Conservation (phyloP, 129 eudicot species). For the Chrysanthemum makinoi region DNA sequence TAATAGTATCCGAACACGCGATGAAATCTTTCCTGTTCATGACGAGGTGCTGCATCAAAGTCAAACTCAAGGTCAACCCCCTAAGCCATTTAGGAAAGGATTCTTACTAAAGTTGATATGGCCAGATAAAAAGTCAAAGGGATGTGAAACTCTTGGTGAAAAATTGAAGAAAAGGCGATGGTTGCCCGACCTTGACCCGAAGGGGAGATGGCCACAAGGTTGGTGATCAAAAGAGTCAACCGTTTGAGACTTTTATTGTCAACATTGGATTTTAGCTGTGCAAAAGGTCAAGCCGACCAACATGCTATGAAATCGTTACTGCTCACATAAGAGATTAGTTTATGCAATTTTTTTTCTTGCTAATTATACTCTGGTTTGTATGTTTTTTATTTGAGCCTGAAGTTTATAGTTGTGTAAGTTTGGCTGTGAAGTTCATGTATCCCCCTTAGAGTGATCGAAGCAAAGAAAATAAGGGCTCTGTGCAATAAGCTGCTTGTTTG, state of each 20-base stretch:
- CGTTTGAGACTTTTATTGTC: neutral
- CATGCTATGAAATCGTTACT: neutral
- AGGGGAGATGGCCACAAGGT: slow-evolving; percentile 73
- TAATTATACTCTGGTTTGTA: neutral
- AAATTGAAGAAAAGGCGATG: slow-evolving; percentile 35
- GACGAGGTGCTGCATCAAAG: slow-evolving; percentile 24
- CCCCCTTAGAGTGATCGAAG: neutral
- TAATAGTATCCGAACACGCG: slow-evolving; percentile 40
- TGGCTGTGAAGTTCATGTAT: neutral
- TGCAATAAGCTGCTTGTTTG: too few species aligned
- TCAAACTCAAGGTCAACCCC: slow-evolving; percentile 4
- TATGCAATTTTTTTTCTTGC: neutral
- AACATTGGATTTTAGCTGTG: neutral
- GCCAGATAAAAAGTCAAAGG: slow-evolving; percentile 30
- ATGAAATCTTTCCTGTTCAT: slow-evolving; percentile 39
- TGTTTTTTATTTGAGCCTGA: neutral
- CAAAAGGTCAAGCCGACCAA: neutral
- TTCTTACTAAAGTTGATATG: slow-evolving; percentile 39
- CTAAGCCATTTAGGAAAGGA: slow-evolving; percentile 31
- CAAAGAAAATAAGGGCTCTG: too few species aligned
- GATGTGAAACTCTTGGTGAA: slow-evolving; percentile 22
- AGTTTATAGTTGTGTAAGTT: neutral
- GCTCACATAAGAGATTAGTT: neutral
- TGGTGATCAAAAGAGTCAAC: slow-evolving; percentile 44
- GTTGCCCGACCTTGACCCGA: slow-evolving; percentile 37